Base-by-base conservation (phyloP, 352 stramenopile genomes). In the Globisporangium cederbergense region DNA sequence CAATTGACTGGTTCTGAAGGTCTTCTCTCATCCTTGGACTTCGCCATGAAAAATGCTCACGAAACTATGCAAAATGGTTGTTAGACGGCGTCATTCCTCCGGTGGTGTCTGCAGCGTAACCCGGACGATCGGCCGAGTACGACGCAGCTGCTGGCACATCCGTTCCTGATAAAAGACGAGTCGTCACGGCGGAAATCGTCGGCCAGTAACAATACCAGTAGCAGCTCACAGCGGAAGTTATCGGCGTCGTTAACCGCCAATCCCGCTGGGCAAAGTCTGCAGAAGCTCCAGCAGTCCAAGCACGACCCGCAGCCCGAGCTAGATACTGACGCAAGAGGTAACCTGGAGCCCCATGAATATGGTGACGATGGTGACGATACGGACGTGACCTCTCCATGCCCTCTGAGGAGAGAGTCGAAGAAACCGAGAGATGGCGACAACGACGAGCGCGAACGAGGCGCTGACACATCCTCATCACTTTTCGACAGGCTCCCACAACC, bases 61-160 rank as follows among this genome's bases (percentile, higher is more conserved):
- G 34, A 13, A 42, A 16, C 36, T 42, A 42, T 42, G 36, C 36
- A 42, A 42, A 14, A 42, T 42, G 36, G 36, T 42, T 42, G 36
- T 46, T 67, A 90, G 79, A 84, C 79, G 3, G 60, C 68, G 5
- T 79, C 71, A 1, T 93, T 93, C 60, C 61, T 93, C 14, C 64
- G 74, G 13, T 62, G 73, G 40, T 93, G 84, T 57, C 68, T 93
- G 9, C 84, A 90, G 38, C 82, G 84, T 10, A 78, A 88, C 51
- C 82, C 84, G 22, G 68, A 68, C 18, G 71, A 96, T 20, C 81
- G 97, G 47, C 91, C 95, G 4, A 93, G 76, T 18, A 90, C 96
- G 5, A 76, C 62, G 20, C 82, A 97, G 58, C 76, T 99, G n/a
- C 72, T 99, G 0, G 65, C 78, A 3, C 91, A 98, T 65, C 79